These are phyloP conservation scores for Arthrobotrys entomopaga DNA, from an alignment of 2,329 filamentous ascomycete species.

Conservation along the genomic window DNA sequence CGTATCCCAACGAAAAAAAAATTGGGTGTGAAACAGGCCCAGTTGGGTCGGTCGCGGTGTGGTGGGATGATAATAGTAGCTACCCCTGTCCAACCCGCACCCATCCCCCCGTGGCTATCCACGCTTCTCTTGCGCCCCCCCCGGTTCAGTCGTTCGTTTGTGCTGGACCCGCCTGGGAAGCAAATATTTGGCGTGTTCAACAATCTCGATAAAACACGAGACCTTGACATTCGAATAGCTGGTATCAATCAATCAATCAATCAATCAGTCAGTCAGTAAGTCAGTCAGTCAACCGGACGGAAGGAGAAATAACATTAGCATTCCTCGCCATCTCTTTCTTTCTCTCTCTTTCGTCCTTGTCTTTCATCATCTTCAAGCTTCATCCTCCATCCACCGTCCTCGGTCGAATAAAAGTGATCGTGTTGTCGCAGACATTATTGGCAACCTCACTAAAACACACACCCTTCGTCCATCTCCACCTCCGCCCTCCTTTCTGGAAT, in stretches of 20 bases:
- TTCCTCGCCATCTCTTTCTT: neutral
- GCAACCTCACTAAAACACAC: neutral
- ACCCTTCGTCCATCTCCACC: neutral
- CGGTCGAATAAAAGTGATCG: no score
- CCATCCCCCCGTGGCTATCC: no score
- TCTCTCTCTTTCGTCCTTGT: neutral
- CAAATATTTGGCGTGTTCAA: neutral
- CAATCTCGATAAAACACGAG: neutral
- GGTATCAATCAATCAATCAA: no score
- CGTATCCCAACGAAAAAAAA: no score
- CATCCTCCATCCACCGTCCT: neutral
- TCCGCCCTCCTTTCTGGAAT: constrained; percentile 16
- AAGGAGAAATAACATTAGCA: constrained; percentile 13
- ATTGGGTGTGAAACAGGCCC: no score
- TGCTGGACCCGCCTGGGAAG: no score
- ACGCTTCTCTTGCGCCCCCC: neutral
- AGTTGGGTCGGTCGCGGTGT: neutral
- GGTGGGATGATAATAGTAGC: constrained; percentile 5
- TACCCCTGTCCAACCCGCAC: constrained; percentile 8
- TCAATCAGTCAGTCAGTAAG: neutral
- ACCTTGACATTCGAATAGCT: neutral
- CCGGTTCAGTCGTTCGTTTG: no score
- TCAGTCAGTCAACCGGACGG: constrained; percentile 1
- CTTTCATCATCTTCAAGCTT: neutral
- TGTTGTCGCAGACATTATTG: constrained; percentile 6